phyloP scores from a whole-genome alignment of 2,329 filamentous ascomycete species.

The Peltaster fructicola region DNA sequence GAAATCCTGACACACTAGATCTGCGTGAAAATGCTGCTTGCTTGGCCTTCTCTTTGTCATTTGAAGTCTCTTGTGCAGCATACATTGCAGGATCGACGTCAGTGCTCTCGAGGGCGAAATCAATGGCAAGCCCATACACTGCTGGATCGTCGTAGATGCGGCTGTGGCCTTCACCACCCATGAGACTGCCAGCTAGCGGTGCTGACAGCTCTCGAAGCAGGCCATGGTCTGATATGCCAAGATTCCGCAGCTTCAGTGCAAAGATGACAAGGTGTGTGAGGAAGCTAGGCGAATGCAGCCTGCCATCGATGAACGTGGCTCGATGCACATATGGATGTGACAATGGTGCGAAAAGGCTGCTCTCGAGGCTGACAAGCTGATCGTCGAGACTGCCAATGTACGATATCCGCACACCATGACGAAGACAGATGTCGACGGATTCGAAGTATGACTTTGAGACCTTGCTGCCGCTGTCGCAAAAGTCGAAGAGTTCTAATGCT shows the following conservation, averaged over 20 bases:
- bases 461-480: conserved; percentile 61
- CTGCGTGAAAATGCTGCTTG: conserved; percentile 10
- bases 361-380: conserved; percentile 87
- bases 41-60: conserved; percentile 1
- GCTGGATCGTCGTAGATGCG: conserved; percentile 77
- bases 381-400: conserved; percentile 94
- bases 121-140: conserved; percentile 51
- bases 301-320: conserved; percentile 88
- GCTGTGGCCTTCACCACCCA: conserved; percentile 83
- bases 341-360: conserved; percentile 69
- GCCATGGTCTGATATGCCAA: conserved; percentile 83
- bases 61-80: too few species aligned
- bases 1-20: conserved; percentile 13
- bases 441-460: conserved; percentile 69
- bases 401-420: conserved; percentile 65
- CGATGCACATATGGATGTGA: conserved; percentile 87
- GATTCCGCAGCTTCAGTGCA: conserved; percentile 79
- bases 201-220: conserved; percentile 77
- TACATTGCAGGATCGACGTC: conserved; percentile 9
- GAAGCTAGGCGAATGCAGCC: conserved; percentile 83
- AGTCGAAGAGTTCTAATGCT: conserved; percentile 89
- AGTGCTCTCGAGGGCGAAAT: conserved; percentile 31
- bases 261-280: conserved; percentile 87
- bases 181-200: conserved; percentile 77
- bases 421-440: conserved; percentile 55